phyloP scores from a whole-genome alignment of 306 rosid species.

The Astragalus glycyphyllos region DNA sequence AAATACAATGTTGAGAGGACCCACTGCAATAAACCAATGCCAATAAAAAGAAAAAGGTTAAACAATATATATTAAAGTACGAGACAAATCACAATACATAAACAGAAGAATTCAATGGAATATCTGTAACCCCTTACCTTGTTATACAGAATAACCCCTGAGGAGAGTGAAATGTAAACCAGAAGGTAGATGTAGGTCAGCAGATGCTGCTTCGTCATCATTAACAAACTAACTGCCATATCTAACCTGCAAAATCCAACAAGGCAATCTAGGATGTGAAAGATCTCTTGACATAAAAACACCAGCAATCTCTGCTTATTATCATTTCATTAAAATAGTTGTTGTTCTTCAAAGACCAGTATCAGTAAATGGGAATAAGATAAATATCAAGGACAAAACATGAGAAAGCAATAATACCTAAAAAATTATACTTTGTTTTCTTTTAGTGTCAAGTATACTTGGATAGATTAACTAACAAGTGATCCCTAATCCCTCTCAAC shows the following conservation, averaged over 20 bases:
- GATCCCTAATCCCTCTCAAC: constrained; percentile 23
- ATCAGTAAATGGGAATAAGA: background rate
- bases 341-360: constrained; percentile 19
- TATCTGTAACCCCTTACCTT: constrained; percentile 34
- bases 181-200: constrained; percentile 59
- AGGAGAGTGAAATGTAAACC: constrained; percentile 56
- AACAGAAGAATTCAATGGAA: constrained; percentile 1
- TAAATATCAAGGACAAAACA: constrained; percentile 14
- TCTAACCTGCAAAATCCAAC: constrained; percentile 42
- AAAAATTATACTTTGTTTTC: background rate
- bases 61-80: constrained; percentile 16
- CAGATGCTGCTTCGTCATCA: constrained; percentile 50
- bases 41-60: constrained; percentile 23
- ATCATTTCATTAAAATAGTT: constrained; percentile 2
- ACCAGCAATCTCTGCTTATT: background rate
- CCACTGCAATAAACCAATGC: constrained; percentile 56
- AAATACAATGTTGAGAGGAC: constrained; percentile 62
- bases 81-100: constrained; percentile 18
- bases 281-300: constrained; percentile 29
- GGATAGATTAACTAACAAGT: constrained; percentile 19
- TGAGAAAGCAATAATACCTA: constrained; percentile 14
- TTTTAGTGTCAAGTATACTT: background rate
- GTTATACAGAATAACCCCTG: constrained; percentile 60
- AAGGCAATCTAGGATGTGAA: constrained; percentile 28
- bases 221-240: constrained; percentile 19